Evolutionary conservation across 768 basidiomycete species (phyloP).

Genomic region (Boletus huronensis): DNA sequence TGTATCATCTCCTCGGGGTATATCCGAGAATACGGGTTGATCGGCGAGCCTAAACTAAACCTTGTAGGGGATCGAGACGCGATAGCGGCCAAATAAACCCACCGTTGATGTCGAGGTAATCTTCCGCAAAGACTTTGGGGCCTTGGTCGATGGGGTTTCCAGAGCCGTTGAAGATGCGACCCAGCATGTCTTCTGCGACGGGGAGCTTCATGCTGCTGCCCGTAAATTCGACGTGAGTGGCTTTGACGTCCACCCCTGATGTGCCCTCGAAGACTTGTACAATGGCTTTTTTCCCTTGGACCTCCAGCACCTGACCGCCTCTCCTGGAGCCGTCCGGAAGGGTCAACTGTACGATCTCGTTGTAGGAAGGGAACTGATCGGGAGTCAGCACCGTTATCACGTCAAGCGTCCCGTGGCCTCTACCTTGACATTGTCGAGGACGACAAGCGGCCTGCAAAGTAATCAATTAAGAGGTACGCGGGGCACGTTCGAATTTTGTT

Average conservation of each 20-base stretch:
- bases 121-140: conserved; percentile 98
- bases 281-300: conserved; percentile 97
- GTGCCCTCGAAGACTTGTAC: conserved; percentile 99
- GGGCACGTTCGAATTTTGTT: conserved; percentile 4
- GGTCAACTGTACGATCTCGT: conserved; percentile 95
- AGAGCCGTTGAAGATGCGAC: conserved; percentile 98
- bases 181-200: conserved; percentile 98
- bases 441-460: conserved; percentile 78
- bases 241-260: conserved; percentile 93
- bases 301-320: conserved; percentile 96
- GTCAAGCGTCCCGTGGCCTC: conserved; percentile 18
- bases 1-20: conserved; percentile 99
- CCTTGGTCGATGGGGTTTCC: conserved; percentile 98
- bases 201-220: conserved; percentile 99
- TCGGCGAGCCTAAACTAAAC: conserved; percentile 75
- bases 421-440: conserved; percentile 98
- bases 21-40: conserved; percentile 96
- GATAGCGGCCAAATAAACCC: conserved; percentile 26
- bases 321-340: conserved; percentile 93
- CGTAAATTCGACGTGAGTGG: conserved; percentile 96
- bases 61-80: conserved; percentile 11
- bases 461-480: conserved; percentile 9
- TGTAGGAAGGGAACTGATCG: conserved; percentile 89
- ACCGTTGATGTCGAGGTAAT: conserved; percentile 99
- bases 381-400: conserved; percentile 12